phyloP scores from a whole-genome alignment of 2,329 filamentous ascomycete species.

The Sordariomycetes sp. region DNA sequence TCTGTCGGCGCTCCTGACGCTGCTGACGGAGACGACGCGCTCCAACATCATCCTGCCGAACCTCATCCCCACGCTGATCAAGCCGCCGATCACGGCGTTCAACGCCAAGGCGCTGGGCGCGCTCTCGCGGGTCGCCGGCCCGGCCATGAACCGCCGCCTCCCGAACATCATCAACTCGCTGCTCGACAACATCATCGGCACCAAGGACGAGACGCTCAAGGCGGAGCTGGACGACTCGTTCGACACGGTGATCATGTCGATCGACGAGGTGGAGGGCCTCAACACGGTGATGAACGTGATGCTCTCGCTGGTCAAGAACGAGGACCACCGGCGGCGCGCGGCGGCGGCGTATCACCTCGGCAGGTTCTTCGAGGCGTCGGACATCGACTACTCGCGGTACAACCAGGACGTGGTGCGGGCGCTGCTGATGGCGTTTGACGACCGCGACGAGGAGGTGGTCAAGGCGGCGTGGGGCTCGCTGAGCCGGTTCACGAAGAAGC shows the following conservation, averaged over 20 bases:
- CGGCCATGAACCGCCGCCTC: slow-evolving; percentile 81
- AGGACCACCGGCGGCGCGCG: slow-evolving; percentile 77
- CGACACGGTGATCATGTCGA: slow-evolving; percentile 80
- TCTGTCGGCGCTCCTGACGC: slow-evolving; percentile 79
- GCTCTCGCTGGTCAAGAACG: slow-evolving; percentile 77
- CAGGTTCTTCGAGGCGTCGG: slow-evolving; percentile 71
- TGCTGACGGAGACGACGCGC: slow-evolving; percentile 85
- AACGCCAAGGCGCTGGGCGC: slow-evolving; percentile 92
- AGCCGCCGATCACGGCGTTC: slow-evolving; percentile 84
- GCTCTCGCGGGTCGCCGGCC: slow-evolving; percentile 79
- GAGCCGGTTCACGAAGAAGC: slow-evolving; percentile 73
- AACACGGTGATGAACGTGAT: slow-evolving; percentile 95
- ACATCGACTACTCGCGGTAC: slow-evolving; percentile 89
- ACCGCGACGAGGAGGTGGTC: slow-evolving; percentile 71
- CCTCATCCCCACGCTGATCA: slow-evolving; percentile 84
- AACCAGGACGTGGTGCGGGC: slow-evolving; percentile 91
- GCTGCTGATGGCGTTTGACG: slow-evolving; percentile 85
- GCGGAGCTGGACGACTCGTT: slow-evolving; percentile 71
- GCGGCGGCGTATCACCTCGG: slow-evolving; percentile 70
- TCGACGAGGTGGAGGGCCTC: slow-evolving; percentile 91
- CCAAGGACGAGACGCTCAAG: slow-evolving; percentile 62
- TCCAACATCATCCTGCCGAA: slow-evolving; percentile 96
- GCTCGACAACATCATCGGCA: slow-evolving; percentile 81
- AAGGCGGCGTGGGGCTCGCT: slow-evolving; percentile 85
- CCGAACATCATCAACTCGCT: slow-evolving; percentile 86